Base-by-base conservation (phyloP, 2,329 filamentous ascomycete genomes). In the Colletotrichum shisoi region DNA sequence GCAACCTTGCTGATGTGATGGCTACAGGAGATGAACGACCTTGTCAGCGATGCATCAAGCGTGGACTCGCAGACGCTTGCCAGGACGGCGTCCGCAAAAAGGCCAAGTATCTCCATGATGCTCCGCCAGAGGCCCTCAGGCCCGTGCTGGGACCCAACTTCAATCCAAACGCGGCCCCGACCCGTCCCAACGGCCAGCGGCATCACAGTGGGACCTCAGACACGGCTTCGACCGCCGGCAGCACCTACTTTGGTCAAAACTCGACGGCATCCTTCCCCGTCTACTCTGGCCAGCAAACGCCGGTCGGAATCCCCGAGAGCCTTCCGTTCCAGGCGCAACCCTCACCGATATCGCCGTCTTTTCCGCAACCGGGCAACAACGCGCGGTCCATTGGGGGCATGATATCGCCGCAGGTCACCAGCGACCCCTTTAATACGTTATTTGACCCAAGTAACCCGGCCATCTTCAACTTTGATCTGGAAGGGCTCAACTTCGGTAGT, bases 71-170 rank as follows among this genome's bases (percentile, higher is more conserved):
- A 74, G 93, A 97, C 76, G 88, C 88, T 69, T 99, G 95, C 75
- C 93, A 97, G 78, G 95, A 99, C 76, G 95, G 95, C 61, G 93
- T 98, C 58, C 91, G 95, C 70, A 99, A 99, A 80, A 99, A 98
- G 84, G 95, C 95, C 59, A 99, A 99, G 79, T 99, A 99, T 78
- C 91, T 99, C 63, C 94, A 98, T 75, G 95, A 98, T 84, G 93
- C 94, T 31, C 94, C 94, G 42, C 88, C 93, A 59, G 93, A 96
- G 76, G 93, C 93, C 52, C 83, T 97, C 69, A 87, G 94, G 75
- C 92, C 94, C n/a, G 93, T 95, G 48, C 85, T 95, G 54, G 89
- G 90, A 5, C 87, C 89, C 37, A 88, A 85, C 69, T 90, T 87
- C 73, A 92, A 90, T 74, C 86, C 85, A 74, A 83, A 77, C 77